Conservation (phyloP, 805 yeast species). For the Suhomyces kilbournensis region DNA sequence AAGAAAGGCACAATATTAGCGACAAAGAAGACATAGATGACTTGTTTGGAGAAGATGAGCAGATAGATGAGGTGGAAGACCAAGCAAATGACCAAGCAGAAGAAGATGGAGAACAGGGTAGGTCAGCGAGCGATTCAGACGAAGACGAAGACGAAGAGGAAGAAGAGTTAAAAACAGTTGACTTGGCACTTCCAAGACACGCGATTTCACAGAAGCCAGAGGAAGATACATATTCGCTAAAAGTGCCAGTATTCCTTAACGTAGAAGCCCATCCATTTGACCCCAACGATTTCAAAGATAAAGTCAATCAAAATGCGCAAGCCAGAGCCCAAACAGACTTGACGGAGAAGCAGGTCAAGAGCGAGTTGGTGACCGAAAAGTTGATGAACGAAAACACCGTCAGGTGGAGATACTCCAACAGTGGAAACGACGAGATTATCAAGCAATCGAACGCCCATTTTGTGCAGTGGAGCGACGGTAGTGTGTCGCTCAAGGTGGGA, state of each 20-base stretch:
- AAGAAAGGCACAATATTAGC: slow-evolving; percentile 6
- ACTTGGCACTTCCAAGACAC: slow-evolving; percentile 48
- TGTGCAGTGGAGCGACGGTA: slow-evolving; percentile 93
- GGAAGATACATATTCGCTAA: slow-evolving; percentile 46
- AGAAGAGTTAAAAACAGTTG: slow-evolving; percentile 33
- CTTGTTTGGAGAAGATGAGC: slow-evolving; percentile 32
- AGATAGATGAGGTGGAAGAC: slow-evolving; percentile 9
- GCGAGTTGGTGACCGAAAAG: slow-evolving; percentile 53
- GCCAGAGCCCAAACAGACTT: slow-evolving; percentile 26
- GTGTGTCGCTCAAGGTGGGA: slow-evolving; percentile 81
- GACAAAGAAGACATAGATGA: slow-evolving; percentile 29
- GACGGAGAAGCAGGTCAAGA: slow-evolving; percentile 45
- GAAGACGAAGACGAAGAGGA: slow-evolving; percentile 35
- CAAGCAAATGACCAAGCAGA: slow-evolving; percentile 13
- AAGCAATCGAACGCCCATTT: slow-evolving; percentile 89
- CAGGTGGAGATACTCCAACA: slow-evolving; percentile 89
- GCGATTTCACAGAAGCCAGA: slow-evolving; percentile 37
- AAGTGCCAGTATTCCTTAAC: slow-evolving; percentile 78
- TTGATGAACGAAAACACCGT: slow-evolving; percentile 78
- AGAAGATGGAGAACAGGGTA: slow-evolving; percentile 18
- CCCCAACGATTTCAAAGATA: slow-evolving; percentile 58
- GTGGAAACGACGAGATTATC: slow-evolving; percentile 64
- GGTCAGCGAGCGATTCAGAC: slow-evolving; percentile 20
- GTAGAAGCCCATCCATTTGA: slow-evolving; percentile 88
- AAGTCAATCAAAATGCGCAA: slow-evolving; percentile 38